Percentiles rank a stretch among this genome's conserved stretches.
Evolutionary conservation across 805 yeast species (phyloP).

Genomic region (Lipomyces starkeyi): DNA sequence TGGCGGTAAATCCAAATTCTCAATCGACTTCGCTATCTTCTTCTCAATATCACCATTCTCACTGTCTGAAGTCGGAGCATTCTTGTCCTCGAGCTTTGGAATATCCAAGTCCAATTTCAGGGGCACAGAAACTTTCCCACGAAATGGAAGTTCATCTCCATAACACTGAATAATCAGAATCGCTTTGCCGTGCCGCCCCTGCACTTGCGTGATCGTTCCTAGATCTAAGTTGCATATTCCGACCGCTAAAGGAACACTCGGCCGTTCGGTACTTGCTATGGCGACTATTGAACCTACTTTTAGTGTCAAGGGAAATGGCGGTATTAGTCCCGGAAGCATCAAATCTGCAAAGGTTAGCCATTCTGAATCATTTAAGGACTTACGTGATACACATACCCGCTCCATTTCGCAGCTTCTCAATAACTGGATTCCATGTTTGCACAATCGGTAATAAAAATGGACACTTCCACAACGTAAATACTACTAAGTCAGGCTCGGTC

Average conservation of each 20-base stretch:
- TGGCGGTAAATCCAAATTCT: background rate
- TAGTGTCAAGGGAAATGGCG: conserved; percentile 60
- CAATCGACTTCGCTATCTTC: conserved; percentile 9
- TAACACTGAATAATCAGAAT: conserved; percentile 71
- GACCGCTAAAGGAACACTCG: conserved; percentile 71
- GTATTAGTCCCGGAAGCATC: conserved; percentile 54
- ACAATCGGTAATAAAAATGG: conserved; percentile 72
- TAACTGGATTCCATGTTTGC: conserved; percentile 73
- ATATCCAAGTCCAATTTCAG: conserved; percentile 42
- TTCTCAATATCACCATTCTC: conserved; percentile 22
- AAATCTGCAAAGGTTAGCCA: conserved; percentile 42
- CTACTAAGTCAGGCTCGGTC: conserved; percentile 18
- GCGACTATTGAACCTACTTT: conserved; percentile 69
- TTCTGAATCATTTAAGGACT: background rate
- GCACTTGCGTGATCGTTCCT: conserved; percentile 46
- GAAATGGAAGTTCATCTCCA: conserved; percentile 65
- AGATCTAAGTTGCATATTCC: conserved; percentile 66
- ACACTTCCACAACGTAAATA: conserved; percentile 72
- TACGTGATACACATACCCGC: conserved; percentile 55
- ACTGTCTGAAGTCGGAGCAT: conserved; percentile 26
- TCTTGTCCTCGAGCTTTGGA: conserved; percentile 35
- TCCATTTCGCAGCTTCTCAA: conserved; percentile 72
- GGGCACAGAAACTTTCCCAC: conserved; percentile 55
- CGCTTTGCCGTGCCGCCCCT: conserved; percentile 75
- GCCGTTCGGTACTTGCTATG: conserved; percentile 64